These are phyloP conservation scores for Scytalidium sp. DNA, from an alignment of 2,329 filamentous ascomycete species.

Conservation along the genomic window DNA sequence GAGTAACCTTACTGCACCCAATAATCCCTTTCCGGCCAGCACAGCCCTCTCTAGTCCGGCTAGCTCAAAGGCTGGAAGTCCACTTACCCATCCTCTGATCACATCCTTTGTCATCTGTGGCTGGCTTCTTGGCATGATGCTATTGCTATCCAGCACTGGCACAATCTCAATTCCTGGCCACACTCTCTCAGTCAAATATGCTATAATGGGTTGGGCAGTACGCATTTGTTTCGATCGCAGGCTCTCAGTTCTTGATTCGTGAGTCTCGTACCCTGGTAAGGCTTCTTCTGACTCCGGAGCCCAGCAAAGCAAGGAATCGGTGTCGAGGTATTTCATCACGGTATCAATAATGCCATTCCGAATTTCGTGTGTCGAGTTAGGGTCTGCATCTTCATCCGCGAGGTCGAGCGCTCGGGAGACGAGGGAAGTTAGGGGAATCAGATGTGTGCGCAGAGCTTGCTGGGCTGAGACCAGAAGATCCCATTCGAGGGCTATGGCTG, in stretches of 20 bases:
- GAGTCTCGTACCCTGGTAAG: slow-evolving; percentile 39
- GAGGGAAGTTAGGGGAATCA: slow-evolving; percentile 87
- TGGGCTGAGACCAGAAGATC: slow-evolving; percentile 77
- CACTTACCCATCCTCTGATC: slow-evolving; percentile 72
- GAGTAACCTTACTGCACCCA: slow-evolving; percentile 73
- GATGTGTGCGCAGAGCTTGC: slow-evolving; percentile 80
- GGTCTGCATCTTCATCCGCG: slow-evolving; percentile 55
- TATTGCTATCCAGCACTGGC: slow-evolving; percentile 76
- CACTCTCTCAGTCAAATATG: slow-evolving; percentile 66
- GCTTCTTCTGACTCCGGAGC: slow-evolving; percentile 54
- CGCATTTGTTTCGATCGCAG: slow-evolving; percentile 72
- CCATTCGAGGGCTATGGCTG: slow-evolving; percentile 90
- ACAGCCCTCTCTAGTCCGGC: slow-evolving; percentile 82
- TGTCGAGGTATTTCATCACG: slow-evolving; percentile 83
- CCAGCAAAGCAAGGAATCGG: slow-evolving; percentile 92
- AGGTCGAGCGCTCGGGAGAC: slow-evolving; percentile 83
- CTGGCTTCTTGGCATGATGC: slow-evolving; percentile 75
- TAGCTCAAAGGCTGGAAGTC: slow-evolving; percentile 74
- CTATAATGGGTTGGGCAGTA: slow-evolving; percentile 67
- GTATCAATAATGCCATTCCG: slow-evolving; percentile 63
- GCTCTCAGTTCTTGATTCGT: slow-evolving; percentile 47
- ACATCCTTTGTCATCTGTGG: slow-evolving; percentile 71
- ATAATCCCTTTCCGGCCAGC: slow-evolving; percentile 81
- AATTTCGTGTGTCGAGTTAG: slow-evolving; percentile 41
- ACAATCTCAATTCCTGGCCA: slow-evolving; percentile 81